phyloP scores from a whole-genome alignment of 2,329 filamentous ascomycete species.

The Aspergillus oerlinghausenensis region DNA sequence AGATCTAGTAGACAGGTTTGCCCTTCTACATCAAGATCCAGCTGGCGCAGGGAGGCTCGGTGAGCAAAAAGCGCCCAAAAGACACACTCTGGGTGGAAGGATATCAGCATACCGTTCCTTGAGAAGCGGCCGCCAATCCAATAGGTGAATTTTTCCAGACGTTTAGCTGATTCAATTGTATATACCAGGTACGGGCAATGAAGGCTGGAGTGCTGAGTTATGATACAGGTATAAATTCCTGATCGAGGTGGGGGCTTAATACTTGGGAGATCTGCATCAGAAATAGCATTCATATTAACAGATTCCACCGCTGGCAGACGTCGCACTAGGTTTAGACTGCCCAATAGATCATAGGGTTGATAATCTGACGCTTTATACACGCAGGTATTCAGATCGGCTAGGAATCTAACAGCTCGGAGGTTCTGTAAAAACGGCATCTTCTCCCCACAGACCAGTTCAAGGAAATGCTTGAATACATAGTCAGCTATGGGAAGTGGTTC shows the following conservation, averaged over 20 bases:
- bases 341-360: neutral
- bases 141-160: neutral
- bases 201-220: neutral
- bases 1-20: neutral
- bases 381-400: neutral
- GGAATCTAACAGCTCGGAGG: neutral
- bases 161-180: constrained; percentile 1
- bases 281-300: neutral
- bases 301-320: neutral
- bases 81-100: neutral
- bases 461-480: neutral
- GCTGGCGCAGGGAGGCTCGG: neutral
- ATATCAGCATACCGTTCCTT: neutral
- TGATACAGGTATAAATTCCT: neutral
- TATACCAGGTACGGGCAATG: neutral
- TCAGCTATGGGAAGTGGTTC: neutral
- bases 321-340: neutral
- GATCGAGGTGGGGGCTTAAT: neutral
- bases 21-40: constrained; percentile 1
- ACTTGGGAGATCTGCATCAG: neutral
- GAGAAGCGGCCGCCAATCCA: neutral
- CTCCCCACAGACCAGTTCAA: neutral
- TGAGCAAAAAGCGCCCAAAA: neutral
- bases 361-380: neutral
- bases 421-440: neutral